Conservation (phyloP, 139 green algal species). For the Chlorella sp. region DNA sequence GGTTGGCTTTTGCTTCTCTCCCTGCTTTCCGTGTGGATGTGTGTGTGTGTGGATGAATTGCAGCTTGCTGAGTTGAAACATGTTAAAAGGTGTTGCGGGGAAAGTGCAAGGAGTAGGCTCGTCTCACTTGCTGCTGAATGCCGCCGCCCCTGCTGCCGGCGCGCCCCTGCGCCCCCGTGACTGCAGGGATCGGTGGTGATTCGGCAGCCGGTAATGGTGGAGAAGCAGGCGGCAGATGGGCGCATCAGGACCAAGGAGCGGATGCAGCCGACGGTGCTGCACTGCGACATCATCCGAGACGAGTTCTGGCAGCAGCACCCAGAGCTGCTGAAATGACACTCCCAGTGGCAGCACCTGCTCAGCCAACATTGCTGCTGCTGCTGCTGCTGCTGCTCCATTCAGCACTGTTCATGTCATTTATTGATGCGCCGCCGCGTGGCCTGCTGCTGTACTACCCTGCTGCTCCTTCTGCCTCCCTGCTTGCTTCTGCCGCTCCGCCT, state of each 20-base stretch:
- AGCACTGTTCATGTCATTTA: neutral
- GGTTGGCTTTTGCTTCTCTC: neutral
- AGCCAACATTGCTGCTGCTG: neutral
- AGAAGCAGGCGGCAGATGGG: conserved; percentile 68
- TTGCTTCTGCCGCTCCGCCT: neutral
- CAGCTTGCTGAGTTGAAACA: neutral
- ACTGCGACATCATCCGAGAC: conserved; percentile 90
- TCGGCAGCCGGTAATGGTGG: conserved; percentile 32
- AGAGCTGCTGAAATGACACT: conserved; percentile 62
- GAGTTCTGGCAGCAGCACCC: conserved; percentile 82
- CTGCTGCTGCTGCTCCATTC: neutral
- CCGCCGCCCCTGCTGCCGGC: neutral
- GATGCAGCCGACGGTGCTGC: conserved; percentile 54
- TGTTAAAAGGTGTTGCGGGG: no score
- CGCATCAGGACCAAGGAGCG: conserved; percentile 55
- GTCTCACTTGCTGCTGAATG: neutral
- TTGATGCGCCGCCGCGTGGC: neutral
- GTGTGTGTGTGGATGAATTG: neutral
- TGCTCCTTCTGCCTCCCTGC: no score
- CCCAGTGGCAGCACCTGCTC: neutral
- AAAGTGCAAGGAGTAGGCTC: neutral
- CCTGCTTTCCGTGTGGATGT: neutral
- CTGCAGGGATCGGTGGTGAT: conserved; percentile 74
- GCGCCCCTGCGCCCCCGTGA: neutral
- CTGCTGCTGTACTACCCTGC: neutral